Conservation (phyloP, 768 basidiomycete species). For the Rhodotorula paludigena region DNA sequence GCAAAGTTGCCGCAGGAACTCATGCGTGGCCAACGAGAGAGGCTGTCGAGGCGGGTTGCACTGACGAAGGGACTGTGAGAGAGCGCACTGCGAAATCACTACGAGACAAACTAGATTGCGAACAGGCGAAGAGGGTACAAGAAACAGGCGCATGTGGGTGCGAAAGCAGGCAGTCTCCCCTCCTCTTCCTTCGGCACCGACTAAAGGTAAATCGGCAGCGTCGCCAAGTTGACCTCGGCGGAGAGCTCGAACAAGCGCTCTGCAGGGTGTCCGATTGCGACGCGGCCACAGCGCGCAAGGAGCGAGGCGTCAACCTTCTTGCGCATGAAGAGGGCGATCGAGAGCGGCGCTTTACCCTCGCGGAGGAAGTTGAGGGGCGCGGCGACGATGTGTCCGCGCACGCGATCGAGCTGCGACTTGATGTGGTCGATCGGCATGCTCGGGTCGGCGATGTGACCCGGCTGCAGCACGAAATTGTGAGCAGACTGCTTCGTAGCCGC, state of each 20-base stretch:
- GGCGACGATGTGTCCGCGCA: conserved; percentile 38
- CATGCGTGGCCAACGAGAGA: too few species aligned
- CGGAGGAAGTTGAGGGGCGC: conserved; percentile 42
- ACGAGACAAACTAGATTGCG: too few species aligned
- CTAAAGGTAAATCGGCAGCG: conserved; percentile 7
- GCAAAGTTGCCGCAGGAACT: too few species aligned
- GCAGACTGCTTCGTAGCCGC: neutral
- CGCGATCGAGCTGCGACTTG: conserved; percentile 31
- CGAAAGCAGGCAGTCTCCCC: too few species aligned
- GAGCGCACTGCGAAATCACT: too few species aligned
- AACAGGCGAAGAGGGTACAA: too few species aligned
- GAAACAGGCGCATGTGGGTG: too few species aligned
- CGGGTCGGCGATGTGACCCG: conserved; percentile 25
- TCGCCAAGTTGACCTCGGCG: conserved; percentile 28
- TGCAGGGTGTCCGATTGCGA: neutral
- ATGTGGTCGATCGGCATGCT: conserved; percentile 34
- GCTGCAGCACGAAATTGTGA: neutral
- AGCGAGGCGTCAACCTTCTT: neutral
- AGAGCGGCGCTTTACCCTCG: conserved; percentile 13
- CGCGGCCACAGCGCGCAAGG: neutral
- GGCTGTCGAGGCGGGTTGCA: too few species aligned
- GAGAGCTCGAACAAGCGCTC: conserved; percentile 16
- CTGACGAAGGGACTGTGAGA: too few species aligned
- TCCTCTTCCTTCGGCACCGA: too few species aligned
- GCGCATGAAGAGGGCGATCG: neutral